phyloP scores from a whole-genome alignment of 176 grass and related monocot genomes.

The Saccharum spontaneum region DNA sequence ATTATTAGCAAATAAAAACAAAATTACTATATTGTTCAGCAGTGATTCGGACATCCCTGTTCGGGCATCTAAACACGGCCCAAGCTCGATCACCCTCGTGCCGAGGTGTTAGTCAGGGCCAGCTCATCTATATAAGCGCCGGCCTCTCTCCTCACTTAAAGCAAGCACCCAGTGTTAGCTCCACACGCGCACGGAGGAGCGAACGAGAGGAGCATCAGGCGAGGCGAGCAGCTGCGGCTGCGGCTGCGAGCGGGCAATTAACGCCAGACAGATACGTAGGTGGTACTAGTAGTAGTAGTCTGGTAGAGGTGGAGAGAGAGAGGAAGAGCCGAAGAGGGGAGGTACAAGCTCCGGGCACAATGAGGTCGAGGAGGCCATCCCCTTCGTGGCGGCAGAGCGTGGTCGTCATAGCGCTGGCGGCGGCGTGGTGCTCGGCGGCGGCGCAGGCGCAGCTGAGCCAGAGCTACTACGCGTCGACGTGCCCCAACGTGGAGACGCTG shows the following conservation, averaged over 20 bases:
- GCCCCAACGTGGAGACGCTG: slow-evolving; percentile 66
- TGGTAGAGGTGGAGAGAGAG: neutral
- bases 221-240: neutral
- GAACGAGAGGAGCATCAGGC: neutral
- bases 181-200: neutral
- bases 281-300: too few species aligned
- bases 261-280: neutral
- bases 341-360: neutral
- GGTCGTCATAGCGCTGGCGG: neutral
- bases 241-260: slow-evolving; percentile 16
- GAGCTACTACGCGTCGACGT: slow-evolving; percentile 59
- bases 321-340: neutral
- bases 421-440: neutral
- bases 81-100: too few species aligned
- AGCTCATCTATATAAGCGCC: slow-evolving; percentile 49
- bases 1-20: too few species aligned
- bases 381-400: neutral
- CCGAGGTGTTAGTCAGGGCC: too few species aligned
- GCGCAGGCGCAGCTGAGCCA: slow-evolving; percentile 38
- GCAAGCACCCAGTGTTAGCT: slow-evolving; percentile 38
- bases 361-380: slow-evolving; percentile 20
- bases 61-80: too few species aligned
- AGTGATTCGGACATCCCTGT: too few species aligned
- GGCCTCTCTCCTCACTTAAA: slow-evolving; percentile 50
- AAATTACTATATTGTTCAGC: too few species aligned